Conservation (phyloP, 2,329 filamentous ascomycete genomes). For the Ophiostoma sp. region DNA sequence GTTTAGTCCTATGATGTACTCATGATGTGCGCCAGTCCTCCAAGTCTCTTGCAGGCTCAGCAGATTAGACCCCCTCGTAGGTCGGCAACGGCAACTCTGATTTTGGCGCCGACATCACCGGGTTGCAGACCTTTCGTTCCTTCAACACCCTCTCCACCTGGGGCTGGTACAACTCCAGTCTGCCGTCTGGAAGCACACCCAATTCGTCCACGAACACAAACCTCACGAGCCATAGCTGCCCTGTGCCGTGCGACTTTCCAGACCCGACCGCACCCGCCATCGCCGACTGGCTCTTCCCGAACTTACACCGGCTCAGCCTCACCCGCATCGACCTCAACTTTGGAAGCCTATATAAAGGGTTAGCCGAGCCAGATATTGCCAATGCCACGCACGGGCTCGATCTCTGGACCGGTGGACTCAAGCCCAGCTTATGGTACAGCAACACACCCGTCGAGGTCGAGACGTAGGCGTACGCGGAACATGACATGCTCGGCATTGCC, state of each 20-base stretch:
- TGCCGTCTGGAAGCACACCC: conserved; percentile 35
- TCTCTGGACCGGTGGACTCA: conserved; percentile 43
- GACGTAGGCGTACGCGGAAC: conserved; percentile 42
- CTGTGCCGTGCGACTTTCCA: background rate
- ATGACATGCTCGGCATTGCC: conserved; percentile 42
- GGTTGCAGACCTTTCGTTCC: conserved; percentile 43
- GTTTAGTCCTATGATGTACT: background rate
- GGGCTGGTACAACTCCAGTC: conserved; percentile 47
- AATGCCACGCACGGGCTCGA: conserved; percentile 33
- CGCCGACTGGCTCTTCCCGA: conserved; percentile 2
- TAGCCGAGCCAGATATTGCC: background rate
- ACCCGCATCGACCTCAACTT: background rate
- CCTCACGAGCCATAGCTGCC: background rate
- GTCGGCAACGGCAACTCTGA: conserved; percentile 48
- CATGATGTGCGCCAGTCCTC: background rate
- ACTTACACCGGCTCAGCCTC: background rate
- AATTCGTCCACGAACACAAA: conserved; percentile 39
- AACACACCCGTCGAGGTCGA: conserved; percentile 38
- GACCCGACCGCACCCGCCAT: background rate
- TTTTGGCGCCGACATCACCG: conserved; percentile 44
- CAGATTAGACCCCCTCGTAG: conserved; percentile 46
- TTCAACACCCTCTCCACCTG: conserved; percentile 45
- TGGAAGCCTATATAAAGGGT: background rate
- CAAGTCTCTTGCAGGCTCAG: background rate
- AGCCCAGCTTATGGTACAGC: conserved; percentile 41